A percentile compares a stretch with the other conserved stretches of the same genome.
These are phyloP conservation scores for Myxozyma sirexii DNA, from an alignment of 805 yeast genomes.

Conservation along the genomic window DNA sequence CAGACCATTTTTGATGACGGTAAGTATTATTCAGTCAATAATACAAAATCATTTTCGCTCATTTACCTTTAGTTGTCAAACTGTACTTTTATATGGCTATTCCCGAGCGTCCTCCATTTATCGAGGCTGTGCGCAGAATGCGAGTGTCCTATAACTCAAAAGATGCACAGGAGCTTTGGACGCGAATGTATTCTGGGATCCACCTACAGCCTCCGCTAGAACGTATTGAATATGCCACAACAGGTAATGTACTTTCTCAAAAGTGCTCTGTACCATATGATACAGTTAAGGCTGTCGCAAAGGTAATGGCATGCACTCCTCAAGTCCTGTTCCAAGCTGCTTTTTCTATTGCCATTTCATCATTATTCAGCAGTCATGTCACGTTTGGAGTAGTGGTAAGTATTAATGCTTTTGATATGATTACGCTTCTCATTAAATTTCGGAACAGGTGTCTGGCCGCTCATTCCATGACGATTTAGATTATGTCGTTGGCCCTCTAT, in stretches of 20 bases:
- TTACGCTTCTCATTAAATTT: background rate
- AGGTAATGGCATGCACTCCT: slow-evolving; percentile 27
- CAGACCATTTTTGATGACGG: slow-evolving; percentile 29
- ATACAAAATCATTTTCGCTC: background rate
- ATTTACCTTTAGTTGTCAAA: slow-evolving; percentile 5
- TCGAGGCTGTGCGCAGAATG: slow-evolving; percentile 22
- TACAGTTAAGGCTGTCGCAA: slow-evolving; percentile 9
- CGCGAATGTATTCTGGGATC: background rate
- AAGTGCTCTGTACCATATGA: background rate
- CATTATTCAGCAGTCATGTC: slow-evolving; percentile 4
- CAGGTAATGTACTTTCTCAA: background rate
- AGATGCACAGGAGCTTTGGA: slow-evolving; percentile 19
- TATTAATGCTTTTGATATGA: no score
- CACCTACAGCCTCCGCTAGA: background rate
- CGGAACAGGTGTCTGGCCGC: slow-evolving; percentile 27
- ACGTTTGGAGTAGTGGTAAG: slow-evolving; percentile 26
- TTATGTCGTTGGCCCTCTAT: slow-evolving; percentile 28
- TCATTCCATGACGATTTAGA: slow-evolving; percentile 26
- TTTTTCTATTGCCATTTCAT: slow-evolving; percentile 21
- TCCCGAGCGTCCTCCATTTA: slow-evolving; percentile 26
- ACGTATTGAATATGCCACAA: background rate
- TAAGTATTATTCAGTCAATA: background rate
- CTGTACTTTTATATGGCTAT: slow-evolving; percentile 17
- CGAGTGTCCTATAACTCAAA: background rate
- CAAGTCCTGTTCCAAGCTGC: slow-evolving; percentile 33